Evolutionary conservation across 1,284 basidiomycete species (phyloP).

Genomic region (Apiotrichum akiyoshidainum): DNA sequence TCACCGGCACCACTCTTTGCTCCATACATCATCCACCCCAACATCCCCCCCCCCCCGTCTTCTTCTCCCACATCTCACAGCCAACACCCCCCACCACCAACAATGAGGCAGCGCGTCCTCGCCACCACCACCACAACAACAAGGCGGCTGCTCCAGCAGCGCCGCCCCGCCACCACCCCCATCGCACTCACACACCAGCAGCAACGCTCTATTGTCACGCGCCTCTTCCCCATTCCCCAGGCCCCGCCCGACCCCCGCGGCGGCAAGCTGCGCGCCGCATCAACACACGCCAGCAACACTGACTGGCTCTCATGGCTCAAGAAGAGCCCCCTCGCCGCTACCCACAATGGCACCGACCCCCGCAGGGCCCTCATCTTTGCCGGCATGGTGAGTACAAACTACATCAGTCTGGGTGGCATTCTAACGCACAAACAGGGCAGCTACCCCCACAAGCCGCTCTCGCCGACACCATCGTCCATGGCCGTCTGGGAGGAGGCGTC

Average conservation of each 20-base stretch:
- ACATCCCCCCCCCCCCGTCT: background rate
- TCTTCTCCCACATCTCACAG: background rate
- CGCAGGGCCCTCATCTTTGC: conserved; percentile 44
- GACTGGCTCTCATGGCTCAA: conserved; percentile 45
- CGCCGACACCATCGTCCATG: conserved; percentile 44
- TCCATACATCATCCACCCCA: background rate
- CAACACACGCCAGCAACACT: conserved; percentile 31
- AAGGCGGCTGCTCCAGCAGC: conserved; percentile 1
- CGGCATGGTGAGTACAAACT: conserved; percentile 39
- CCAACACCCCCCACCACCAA: background rate
- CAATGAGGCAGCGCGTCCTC: conserved; percentile 4
- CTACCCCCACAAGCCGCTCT: conserved; percentile 48
- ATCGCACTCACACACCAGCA: background rate
- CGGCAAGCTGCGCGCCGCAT: conserved; percentile 23
- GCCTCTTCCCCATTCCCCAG: conserved; percentile 19
- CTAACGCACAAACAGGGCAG: conserved; percentile 37
- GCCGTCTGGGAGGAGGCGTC: conserved; percentile 47
- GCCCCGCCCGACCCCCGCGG: conserved; percentile 27
- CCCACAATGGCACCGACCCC: conserved; percentile 9
- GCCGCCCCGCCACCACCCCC: background rate
- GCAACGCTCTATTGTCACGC: conserved; percentile 14
- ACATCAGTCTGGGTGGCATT: background rate
- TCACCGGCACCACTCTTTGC: too few species aligned
- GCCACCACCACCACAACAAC: background rate
- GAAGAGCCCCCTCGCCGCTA: conserved; percentile 20